Conservation (phyloP, 768 basidiomycete genomes). For the Termitomyces sp. region DNA sequence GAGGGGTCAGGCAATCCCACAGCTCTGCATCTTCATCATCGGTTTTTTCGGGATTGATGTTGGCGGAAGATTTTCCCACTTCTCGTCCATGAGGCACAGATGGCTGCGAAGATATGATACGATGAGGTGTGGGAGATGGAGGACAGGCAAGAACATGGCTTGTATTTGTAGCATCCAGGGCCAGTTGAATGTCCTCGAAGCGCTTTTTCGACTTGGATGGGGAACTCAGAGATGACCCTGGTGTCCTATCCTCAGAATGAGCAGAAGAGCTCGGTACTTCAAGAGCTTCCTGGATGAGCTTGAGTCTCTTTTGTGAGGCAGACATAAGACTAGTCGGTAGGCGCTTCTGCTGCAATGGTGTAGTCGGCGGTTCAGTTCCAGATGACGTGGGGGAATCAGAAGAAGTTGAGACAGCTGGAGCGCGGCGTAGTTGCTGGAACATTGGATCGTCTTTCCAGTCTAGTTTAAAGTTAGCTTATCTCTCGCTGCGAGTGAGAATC, state of each 20-base stretch:
- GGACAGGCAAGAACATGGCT: background rate
- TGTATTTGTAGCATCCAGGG: background rate
- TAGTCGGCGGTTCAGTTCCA: background rate
- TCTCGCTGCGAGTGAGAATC: background rate
- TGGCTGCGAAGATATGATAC: background rate
- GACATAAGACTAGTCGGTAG: constrained; percentile 2
- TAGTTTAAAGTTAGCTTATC: background rate
- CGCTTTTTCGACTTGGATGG: background rate
- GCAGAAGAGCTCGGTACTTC: background rate
- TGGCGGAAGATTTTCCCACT: background rate
- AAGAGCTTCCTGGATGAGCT: constrained; percentile 16
- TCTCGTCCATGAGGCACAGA: background rate
- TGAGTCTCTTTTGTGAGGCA: constrained; percentile 18
- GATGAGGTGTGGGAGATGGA: background rate
- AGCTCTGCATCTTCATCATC: constrained; percentile 4
- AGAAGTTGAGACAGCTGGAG: background rate
- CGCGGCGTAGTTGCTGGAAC: background rate
- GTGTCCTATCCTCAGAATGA: background rate
- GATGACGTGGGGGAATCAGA: background rate
- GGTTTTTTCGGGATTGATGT: background rate
- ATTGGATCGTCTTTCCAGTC: constrained; percentile 16
- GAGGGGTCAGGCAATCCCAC: constrained; percentile 9
- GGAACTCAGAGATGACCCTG: background rate
- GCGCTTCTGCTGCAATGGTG: constrained; percentile 11
- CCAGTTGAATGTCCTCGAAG: constrained; percentile 1